A percentile compares a stretch with the other conserved stretches of the same genome.
Conservation (phyloP, 2,329 filamentous ascomycete species). For the Talaromyces sp. region DNA sequence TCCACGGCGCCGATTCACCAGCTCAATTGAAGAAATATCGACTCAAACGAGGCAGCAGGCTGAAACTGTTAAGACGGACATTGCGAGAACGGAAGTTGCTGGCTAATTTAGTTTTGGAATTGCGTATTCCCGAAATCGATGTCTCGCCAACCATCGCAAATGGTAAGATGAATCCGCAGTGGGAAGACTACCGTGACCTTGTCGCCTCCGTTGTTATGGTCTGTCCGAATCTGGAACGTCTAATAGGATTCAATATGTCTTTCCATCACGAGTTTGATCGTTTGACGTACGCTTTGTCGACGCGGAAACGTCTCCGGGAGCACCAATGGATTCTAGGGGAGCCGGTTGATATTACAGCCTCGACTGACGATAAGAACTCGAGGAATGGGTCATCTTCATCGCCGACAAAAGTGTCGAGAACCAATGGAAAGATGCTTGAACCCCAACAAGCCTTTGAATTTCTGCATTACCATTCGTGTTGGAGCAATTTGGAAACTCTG, state of each 20-base stretch:
- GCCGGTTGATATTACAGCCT: slow-evolving; percentile 32
- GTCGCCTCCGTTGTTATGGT: slow-evolving; percentile 57
- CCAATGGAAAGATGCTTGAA: slow-evolving; percentile 41
- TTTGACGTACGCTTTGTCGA: slow-evolving; percentile 54
- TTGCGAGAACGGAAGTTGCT: slow-evolving; percentile 51
- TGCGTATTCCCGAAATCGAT: slow-evolving; percentile 52
- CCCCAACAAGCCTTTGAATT: slow-evolving; percentile 51
- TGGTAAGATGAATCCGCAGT: slow-evolving; percentile 38
- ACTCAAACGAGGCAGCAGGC: slow-evolving; percentile 47
- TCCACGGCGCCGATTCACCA: slow-evolving; percentile 48
- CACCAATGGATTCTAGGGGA: slow-evolving; percentile 56
- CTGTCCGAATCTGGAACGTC: slow-evolving; percentile 55
- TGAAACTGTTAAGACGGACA: slow-evolving; percentile 54
- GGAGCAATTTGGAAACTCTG: slow-evolving; percentile 52
- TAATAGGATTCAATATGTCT: slow-evolving; percentile 53
- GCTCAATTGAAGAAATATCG: slow-evolving; percentile 47
- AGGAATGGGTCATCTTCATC: slow-evolving; percentile 32
- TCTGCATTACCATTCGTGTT: slow-evolving; percentile 51
- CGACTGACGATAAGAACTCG: slow-evolving; percentile 28
- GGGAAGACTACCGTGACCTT: slow-evolving; percentile 50
- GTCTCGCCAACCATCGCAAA: slow-evolving; percentile 32
- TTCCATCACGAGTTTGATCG: slow-evolving; percentile 55
- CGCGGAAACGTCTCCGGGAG: slow-evolving; percentile 52
- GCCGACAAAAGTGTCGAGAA: slow-evolving; percentile 18
- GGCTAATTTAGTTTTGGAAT: slow-evolving; percentile 51